Evolutionary conservation across 768 basidiomycete species (phyloP).

Genomic region (Kwoniella sp.): DNA sequence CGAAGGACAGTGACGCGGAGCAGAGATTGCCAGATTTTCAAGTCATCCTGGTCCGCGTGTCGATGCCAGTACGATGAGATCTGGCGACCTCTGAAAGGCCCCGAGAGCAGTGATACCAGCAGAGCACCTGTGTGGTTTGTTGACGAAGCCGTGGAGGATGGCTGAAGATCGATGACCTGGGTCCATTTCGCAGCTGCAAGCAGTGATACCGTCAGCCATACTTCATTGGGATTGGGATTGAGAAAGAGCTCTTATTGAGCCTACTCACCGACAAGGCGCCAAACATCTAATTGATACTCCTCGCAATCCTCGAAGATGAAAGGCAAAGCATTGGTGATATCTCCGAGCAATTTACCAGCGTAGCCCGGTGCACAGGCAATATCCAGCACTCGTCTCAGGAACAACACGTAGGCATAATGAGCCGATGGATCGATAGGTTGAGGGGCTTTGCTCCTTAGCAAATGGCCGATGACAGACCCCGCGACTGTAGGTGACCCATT

Average conservation of each 20-base stretch:
- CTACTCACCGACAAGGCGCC: conserved; percentile 37
- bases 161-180: conserved; percentile 33
- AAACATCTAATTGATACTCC: conserved; percentile 39
- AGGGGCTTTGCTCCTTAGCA: conserved; percentile 27
- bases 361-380: conserved; percentile 25
- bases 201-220: neutral
- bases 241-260: neutral
- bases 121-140: conserved; percentile 50
- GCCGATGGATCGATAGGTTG: neutral
- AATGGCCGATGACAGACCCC: conserved; percentile 34
- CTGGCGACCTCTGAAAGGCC: conserved; percentile 38
- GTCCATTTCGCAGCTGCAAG: conserved; percentile 32
- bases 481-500: conserved; percentile 26
- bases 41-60: conserved; percentile 25
- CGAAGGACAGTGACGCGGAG: conserved; percentile 36
- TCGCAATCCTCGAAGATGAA: conserved; percentile 39
- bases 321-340: conserved; percentile 46
- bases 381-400: conserved; percentile 23
- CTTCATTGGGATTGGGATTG: neutral
- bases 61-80: conserved; percentile 42
- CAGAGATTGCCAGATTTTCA: conserved; percentile 37
- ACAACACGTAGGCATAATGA: conserved; percentile 3
- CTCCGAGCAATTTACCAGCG: conserved; percentile 43
- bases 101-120: conserved; percentile 43
- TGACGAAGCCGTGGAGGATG: conserved; percentile 24